Base-by-base conservation (phyloP, 2,329 filamentous ascomycete species). In the Xylaria sp. region DNA sequence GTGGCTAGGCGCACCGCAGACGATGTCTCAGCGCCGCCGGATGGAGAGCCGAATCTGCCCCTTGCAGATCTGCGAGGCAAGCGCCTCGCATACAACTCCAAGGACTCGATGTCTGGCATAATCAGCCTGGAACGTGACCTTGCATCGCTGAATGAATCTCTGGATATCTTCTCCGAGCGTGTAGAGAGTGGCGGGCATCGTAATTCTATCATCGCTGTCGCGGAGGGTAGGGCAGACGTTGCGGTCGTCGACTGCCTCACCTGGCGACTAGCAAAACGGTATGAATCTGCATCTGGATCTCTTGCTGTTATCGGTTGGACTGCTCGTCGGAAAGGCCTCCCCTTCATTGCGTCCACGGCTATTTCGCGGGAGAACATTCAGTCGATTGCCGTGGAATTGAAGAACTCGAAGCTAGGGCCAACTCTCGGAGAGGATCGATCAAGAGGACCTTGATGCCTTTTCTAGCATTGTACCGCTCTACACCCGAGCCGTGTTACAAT, bases 251-350 rank as follows among this genome's bases (percentile, higher is more conserved):
- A 72, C 52, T 72, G 70, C 50, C 41, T 68, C 18, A 70, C 60
- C 52, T 72, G 70, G 70, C n/a, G 70, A 44, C 64, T 72, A 6
- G 70, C 70, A 23, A 65, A 68, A 25, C 64, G 58, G 9, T 72
- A 65, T 46, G 70, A 72, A 50, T 32, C 70, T 5, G 39, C 58
- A 10, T 55, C 64, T 28, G 9, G 15, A 0, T 20, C 41, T 13
- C 64, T 72, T 39, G 54, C 56, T 57, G 67, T 70, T 4, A 39
- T 70, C n/a, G 70, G 70, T 20, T 72, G 70, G 70, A 72, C 70
- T 10, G 48, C 61, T 37, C 61, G 37, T 28, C 63, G 70, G 37
- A 63, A 23, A 48, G 70, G 70, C 15, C 41, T 72, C 15, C 70
- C 70, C 1, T 70, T 70, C 25, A 66, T 72, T 9, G 54, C 58